Conservation (phyloP, 495 filamentous ascomycete genomes). For the Geopyxis carbonaria region DNA sequence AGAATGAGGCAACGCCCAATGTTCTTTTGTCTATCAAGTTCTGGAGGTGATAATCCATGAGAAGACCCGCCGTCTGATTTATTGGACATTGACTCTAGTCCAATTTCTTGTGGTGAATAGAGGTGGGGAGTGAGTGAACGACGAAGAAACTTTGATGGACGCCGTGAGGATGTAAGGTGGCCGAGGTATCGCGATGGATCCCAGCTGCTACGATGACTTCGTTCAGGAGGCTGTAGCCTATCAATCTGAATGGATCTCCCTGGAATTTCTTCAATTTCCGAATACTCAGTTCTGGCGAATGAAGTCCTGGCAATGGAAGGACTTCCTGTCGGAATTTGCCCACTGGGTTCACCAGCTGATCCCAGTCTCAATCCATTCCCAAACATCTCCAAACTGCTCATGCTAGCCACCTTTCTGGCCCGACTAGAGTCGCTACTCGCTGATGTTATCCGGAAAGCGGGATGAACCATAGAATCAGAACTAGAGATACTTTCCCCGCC, state of each 20-base stretch:
- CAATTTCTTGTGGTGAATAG: conserved; percentile 3
- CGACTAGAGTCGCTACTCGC: too few species aligned
- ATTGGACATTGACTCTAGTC: too few species aligned
- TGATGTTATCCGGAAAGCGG: conserved; percentile 17
- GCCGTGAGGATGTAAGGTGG: not conserved
- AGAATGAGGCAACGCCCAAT: conserved; percentile 10
- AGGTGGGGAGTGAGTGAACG: conserved; percentile 6
- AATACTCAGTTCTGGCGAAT: too few species aligned
- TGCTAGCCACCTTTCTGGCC: conserved; percentile 10
- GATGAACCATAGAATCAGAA: conserved; percentile 17
- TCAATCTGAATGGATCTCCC: too few species aligned
- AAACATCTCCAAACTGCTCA: conserved; percentile 17
- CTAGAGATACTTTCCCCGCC: too few species aligned
- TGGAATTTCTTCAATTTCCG: too few species aligned
- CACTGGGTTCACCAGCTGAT: too few species aligned
- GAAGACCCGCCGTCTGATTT: not conserved
- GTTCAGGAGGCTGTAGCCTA: too few species aligned
- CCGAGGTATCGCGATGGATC: not conserved
- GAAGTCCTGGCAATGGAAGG: too few species aligned
- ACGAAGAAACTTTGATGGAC: conserved; percentile 3
- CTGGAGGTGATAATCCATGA: too few species aligned
- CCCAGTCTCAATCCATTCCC: conserved; percentile 14
- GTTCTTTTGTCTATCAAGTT: not conserved
- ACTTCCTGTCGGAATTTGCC: too few species aligned
- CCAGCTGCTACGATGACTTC: too few species aligned